Conservation (phyloP, 768 basidiomycete genomes). For the Paxillus involutus region DNA sequence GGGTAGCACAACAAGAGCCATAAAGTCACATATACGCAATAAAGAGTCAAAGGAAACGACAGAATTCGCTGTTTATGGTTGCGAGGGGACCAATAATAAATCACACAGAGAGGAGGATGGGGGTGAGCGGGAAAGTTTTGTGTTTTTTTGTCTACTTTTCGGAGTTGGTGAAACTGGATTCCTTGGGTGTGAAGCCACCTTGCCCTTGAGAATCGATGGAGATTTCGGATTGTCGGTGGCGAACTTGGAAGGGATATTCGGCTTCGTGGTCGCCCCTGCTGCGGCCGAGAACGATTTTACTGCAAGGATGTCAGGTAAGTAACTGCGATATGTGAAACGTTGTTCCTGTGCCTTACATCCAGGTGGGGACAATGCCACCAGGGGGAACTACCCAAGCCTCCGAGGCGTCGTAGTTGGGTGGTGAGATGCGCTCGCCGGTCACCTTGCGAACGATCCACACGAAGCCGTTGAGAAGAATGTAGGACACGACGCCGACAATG, state of each 20-base stretch:
- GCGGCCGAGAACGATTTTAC: conserved; percentile 27
- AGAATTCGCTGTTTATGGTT: conserved; percentile 12
- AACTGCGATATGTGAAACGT: background rate
- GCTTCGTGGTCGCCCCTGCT: background rate
- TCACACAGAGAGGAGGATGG: background rate
- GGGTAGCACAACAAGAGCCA: background rate
- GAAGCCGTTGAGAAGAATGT: conserved; percentile 71
- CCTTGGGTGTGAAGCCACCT: conserved; percentile 21
- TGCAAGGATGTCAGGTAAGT: conserved; percentile 7
- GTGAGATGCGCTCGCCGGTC: conserved; percentile 58
- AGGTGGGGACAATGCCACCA: conserved; percentile 64
- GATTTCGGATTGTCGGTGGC: conserved; percentile 30
- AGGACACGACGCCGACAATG: conserved; percentile 74
- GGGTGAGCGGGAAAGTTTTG: background rate
- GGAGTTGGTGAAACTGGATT: conserved; percentile 25
- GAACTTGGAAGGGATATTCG: conserved; percentile 32
- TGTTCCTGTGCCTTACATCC: conserved; percentile 52
- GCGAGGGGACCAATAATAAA: conserved; percentile 9
- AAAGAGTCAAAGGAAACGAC: conserved; percentile 18
- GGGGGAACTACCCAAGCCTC: conserved; percentile 75
- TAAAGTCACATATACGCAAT: conserved; percentile 25
- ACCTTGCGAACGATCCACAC: conserved; percentile 57
- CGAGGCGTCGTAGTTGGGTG: conserved; percentile 60
- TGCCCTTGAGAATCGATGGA: conserved; percentile 34
- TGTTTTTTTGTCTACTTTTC: conserved; percentile 20